Conservation (phyloP, 352 stramenopile species). For the Proteromonas lacertae region DNA sequence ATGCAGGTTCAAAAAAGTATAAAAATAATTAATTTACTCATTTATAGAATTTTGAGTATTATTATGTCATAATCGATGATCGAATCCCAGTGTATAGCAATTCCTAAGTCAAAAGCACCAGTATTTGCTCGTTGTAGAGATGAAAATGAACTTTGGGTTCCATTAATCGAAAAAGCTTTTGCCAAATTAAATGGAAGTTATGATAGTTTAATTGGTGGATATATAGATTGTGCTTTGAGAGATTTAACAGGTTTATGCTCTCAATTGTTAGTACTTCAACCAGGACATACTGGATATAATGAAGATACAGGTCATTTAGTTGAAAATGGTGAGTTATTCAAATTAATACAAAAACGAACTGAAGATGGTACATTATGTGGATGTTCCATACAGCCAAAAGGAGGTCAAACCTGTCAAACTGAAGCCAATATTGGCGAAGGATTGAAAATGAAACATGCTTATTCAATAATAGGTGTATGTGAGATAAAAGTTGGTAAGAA, state of each 20-base stretch:
- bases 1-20: no score
- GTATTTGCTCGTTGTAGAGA: slow-evolving; percentile 20
- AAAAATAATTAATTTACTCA: no score
- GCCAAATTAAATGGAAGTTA: slow-evolving; percentile 55
- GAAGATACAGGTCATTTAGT: slow-evolving; percentile 12
- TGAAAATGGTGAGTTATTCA: slow-evolving; percentile 32
- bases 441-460: slow-evolving; percentile 43
- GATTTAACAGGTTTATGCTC: slow-evolving; percentile 40
- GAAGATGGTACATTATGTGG: no score
- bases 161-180: no score
- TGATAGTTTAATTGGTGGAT: slow-evolving; percentile 40
- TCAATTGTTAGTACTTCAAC: slow-evolving; percentile 38
- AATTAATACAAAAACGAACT: no score
- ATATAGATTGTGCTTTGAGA: slow-evolving; percentile 40
- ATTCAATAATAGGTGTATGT: slow-evolving; percentile 29
- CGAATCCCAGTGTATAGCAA: slow-evolving; percentile 34
- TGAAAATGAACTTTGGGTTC: slow-evolving; percentile 33
- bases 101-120: no score
- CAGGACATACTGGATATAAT: slow-evolving; percentile 16
- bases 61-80: slow-evolving; percentile 60
- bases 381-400: no score
- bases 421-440: slow-evolving; percentile 5
- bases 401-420: no score
- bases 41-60: slow-evolving; percentile 60
- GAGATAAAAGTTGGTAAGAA: slow-evolving; percentile 26